A percentile compares a stretch with the other conserved stretches of the same genome.
These are phyloP conservation scores for Halenospora varia DNA, from an alignment of 495 filamentous ascomycete species.

Conservation along the genomic window DNA sequence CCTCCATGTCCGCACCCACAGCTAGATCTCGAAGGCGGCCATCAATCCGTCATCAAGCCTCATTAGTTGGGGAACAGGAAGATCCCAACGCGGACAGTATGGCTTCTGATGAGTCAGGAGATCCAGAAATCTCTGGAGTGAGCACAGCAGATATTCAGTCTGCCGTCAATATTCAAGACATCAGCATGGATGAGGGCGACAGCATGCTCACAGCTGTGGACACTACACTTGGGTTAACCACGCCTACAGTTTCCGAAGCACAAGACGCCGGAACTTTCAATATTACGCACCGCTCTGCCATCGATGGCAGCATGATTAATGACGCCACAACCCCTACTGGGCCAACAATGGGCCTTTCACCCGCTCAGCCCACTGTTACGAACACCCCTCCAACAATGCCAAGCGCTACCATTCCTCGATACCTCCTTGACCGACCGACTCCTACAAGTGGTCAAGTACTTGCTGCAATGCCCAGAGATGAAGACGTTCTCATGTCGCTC, in stretches of 20 bases:
- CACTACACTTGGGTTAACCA: conserved; percentile 67
- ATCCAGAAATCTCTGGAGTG: conserved; percentile 58
- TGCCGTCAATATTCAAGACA: conserved; percentile 75
- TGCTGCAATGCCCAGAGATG: conserved; percentile 88
- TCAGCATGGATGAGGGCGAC: conserved; percentile 70
- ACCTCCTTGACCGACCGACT: conserved; percentile 62
- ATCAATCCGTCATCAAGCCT: conserved; percentile 82
- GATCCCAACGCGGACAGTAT: conserved; percentile 81
- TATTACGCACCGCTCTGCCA: conserved; percentile 83
- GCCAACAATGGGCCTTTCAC: conserved; percentile 68
- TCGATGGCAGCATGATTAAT: conserved; percentile 86
- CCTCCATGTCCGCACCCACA: conserved; percentile 41
- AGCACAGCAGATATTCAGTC: conserved; percentile 37
- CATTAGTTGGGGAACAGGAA: conserved; percentile 81
- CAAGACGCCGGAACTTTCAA: conserved; percentile 77
- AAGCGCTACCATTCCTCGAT: conserved; percentile 62
- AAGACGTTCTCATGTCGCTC: conserved; percentile 97
- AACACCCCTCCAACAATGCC: conserved; percentile 69
- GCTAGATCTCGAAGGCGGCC: conserved; percentile 55
- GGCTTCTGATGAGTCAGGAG: conserved; percentile 59
- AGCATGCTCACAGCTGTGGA: conserved; percentile 74
- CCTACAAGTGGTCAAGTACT: conserved; percentile 63
- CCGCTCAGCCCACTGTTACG: conserved; percentile 65
- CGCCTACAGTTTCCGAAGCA: conserved; percentile 70
- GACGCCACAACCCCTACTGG: conserved; percentile 49